phyloP scores from a whole-genome alignment of 441 rosid genomes.

The Populus trichocarpa region DNA sequence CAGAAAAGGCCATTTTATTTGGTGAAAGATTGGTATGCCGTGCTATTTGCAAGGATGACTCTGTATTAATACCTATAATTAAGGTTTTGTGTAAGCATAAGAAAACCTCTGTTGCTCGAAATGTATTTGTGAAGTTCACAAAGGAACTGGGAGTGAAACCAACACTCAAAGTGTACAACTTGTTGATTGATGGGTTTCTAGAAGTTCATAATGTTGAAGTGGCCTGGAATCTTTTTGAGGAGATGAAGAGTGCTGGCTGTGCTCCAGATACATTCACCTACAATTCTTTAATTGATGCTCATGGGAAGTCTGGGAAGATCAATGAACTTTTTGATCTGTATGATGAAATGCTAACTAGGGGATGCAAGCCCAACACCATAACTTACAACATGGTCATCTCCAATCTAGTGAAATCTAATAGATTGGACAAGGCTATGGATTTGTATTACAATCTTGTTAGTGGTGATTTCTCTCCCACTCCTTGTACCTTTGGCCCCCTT shows the following conservation, averaged over 20 bases:
- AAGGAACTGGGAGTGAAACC: conserved; percentile 55
- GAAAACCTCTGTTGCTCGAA: conserved; percentile 47
- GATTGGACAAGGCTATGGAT: conserved; percentile 67
- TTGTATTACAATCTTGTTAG: conserved; percentile 70
- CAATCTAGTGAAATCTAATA: conserved; percentile 54
- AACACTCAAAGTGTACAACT: conserved; percentile 48
- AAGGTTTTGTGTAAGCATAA: conserved; percentile 60
- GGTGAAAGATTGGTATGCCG: conserved; percentile 55
- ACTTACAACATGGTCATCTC: conserved; percentile 85
- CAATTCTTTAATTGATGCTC: conserved; percentile 66
- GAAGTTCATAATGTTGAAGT: conserved; percentile 38
- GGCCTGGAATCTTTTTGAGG: conserved; percentile 51
- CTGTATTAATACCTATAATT: conserved; percentile 62
- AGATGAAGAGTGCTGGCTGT: conserved; percentile 65
- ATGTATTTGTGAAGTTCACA: conserved; percentile 53
- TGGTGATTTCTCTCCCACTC: conserved; percentile 69
- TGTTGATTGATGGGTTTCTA: conserved; percentile 62
- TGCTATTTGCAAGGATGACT: conserved; percentile 50
- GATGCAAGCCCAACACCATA: conserved; percentile 58
- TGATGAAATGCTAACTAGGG: conserved; percentile 55
- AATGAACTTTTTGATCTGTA: conserved; percentile 51
- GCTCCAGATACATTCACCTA: conserved; percentile 62
- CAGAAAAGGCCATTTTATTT: conserved; percentile 54
- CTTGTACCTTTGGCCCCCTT: conserved; percentile 84
- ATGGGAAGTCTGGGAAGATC: conserved; percentile 62